A percentile compares a stretch with the other conserved stretches of the same genome.
Evolutionary conservation across 352 stramenopile species (phyloP).

Genomic region (Lagenidium sp.): DNA sequence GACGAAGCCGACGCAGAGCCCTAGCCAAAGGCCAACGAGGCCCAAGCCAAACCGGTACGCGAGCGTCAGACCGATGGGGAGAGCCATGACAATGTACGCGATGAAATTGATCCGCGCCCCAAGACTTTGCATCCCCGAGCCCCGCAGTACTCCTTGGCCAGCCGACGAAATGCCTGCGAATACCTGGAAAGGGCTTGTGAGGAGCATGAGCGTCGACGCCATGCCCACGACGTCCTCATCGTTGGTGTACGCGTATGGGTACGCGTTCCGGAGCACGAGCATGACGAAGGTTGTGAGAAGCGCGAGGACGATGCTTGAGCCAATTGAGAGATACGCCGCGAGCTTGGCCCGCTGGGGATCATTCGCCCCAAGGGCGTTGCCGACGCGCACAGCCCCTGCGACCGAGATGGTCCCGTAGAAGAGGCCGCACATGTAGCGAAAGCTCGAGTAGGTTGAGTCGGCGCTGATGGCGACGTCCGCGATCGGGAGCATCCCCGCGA

Average conservation of each 20-base stretch:
- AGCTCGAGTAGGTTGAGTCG: slow-evolving; percentile 73
- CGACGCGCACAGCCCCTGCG: slow-evolving; percentile 71
- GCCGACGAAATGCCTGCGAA: slow-evolving; percentile 67
- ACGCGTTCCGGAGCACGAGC: slow-evolving; percentile 34
- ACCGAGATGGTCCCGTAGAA: slow-evolving; percentile 62
- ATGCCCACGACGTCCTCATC: slow-evolving; percentile 39
- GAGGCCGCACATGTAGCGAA: slow-evolving; percentile 57
- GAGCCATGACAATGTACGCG: slow-evolving; percentile 68
- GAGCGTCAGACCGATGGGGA: slow-evolving; percentile 71
- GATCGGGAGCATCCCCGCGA: slow-evolving; percentile 65
- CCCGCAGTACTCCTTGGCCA: slow-evolving; percentile 74
- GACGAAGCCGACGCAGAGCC: slow-evolving; percentile 56
- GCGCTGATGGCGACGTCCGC: slow-evolving; percentile 77
- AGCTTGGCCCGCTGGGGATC: slow-evolving; percentile 63
- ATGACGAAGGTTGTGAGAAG: slow-evolving; percentile 47
- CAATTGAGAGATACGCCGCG: slow-evolving; percentile 51
- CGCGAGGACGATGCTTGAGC: slow-evolving; percentile 26
- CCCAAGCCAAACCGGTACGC: slow-evolving; percentile 54
- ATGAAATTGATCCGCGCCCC: slow-evolving; percentile 82
- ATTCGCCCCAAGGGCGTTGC: slow-evolving; percentile 80
- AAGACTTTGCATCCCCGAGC: slow-evolving; percentile 69
- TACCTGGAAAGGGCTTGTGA: slow-evolving; percentile 72
- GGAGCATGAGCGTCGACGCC: slow-evolving; percentile 48
- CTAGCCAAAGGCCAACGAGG: slow-evolving; percentile 76
- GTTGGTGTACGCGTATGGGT: slow-evolving; percentile 57